Conservation (phyloP, 208 protist species). For the Leishmania guyanensis region DNA sequence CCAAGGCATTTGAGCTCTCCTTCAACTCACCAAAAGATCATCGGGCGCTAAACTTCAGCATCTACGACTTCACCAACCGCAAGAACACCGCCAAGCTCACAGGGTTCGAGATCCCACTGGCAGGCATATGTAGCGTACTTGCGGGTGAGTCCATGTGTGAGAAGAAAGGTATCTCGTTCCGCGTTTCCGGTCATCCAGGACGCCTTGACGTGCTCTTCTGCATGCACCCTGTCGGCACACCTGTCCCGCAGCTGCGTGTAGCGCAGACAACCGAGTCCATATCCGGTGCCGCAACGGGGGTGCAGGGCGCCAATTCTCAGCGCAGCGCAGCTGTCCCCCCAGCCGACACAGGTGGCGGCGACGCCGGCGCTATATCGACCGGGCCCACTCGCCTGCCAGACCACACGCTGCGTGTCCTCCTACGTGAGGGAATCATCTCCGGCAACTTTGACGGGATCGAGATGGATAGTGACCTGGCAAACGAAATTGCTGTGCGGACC, state of each 20-base stretch:
- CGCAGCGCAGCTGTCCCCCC: not conserved
- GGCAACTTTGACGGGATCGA: constrained; percentile 51
- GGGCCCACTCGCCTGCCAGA: constrained; percentile 57
- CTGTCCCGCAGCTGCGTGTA: constrained; percentile 50
- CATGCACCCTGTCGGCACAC: constrained; percentile 79
- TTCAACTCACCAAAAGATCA: constrained; percentile 87
- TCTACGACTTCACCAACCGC: constrained; percentile 86
- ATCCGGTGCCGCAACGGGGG: constrained; percentile 7
- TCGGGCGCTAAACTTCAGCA: constrained; percentile 69
- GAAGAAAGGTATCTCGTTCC: constrained; percentile 85
- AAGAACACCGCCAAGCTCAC: constrained; percentile 78
- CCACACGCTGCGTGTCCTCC: constrained; percentile 58
- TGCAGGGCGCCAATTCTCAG: not conserved
- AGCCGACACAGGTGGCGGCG: not conserved
- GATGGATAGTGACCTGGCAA: constrained; percentile 77
- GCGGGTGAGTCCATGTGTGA: constrained; percentile 86
- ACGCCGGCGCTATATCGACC: constrained; percentile 26
- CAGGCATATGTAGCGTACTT: constrained; percentile 89
- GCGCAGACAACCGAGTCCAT: constrained; percentile 11
- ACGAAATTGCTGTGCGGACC: constrained; percentile 79
- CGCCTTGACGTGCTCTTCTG: constrained; percentile 84
- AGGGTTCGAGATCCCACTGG: constrained; percentile 85
- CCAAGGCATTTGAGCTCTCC: constrained; percentile 60
- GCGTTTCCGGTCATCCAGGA: constrained; percentile 68
- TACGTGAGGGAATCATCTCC: constrained; percentile 63